These are phyloP conservation scores for Lagenaria siceraria DNA, from an alignment of 306 rosid genomes.

Conservation along the genomic window DNA sequence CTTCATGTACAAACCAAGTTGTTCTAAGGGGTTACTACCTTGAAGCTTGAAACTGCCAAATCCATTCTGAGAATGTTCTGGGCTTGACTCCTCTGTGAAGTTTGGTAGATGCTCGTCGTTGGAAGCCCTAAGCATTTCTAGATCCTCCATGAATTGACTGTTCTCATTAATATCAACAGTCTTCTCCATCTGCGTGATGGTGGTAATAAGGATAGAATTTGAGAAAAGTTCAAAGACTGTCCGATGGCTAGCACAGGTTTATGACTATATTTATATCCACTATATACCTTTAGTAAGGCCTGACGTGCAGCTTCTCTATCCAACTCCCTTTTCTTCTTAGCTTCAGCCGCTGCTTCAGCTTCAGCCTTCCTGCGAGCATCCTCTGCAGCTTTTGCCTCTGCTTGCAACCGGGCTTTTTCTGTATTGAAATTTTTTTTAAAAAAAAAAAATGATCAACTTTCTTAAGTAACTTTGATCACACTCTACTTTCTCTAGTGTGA, in stretches of 20 bases:
- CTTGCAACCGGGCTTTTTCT: conserved; percentile 93
- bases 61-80: conserved; percentile 39
- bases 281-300: conserved; percentile 71
- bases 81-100: conserved; percentile 42
- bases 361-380: conserved; percentile 75
- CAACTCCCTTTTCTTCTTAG: conserved; percentile 59
- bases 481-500: background rate
- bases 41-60: conserved; percentile 55
- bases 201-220: background rate
- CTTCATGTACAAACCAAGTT: conserved; percentile 77
- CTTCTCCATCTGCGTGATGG: conserved; percentile 58
- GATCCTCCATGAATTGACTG: conserved; percentile 67
- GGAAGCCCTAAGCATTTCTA: conserved; percentile 61
- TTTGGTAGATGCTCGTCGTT: conserved; percentile 31
- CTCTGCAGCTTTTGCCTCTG: conserved; percentile 94
- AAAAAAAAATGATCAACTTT: background rate
- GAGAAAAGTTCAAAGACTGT: background rate
- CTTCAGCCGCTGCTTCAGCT: conserved; percentile 71
- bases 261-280: background rate
- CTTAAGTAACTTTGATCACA: background rate
- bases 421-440: background rate
- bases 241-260: background rate
- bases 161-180: conserved; percentile 80
- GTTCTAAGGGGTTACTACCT: conserved; percentile 62
- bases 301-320: conserved; percentile 96